Base-by-base conservation (phyloP, 352 stramenopile genomes). In the Globisporangium nunn region DNA sequence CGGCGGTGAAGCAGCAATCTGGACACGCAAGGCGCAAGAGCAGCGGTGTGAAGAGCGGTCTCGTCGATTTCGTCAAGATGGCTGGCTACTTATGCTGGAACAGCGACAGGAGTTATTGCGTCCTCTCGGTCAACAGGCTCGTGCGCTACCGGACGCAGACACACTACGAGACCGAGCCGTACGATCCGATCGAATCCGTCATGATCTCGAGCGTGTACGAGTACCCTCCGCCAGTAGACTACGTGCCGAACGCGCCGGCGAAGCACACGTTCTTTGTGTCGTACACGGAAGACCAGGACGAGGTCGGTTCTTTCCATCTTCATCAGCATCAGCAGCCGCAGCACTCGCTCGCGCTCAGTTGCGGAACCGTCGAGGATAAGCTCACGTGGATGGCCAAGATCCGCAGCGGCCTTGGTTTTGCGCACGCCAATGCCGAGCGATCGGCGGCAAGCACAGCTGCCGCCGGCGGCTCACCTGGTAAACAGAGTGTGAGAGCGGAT, bases 361-460 rank as follows among this genome's bases (percentile, higher is more conserved):
- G 76, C 0, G 44, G 58, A 7, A 76, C 66, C 0, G 56, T 55
- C n/a, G 76, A 85, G 44, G 67, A 79, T 18, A 82, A 79, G 12
- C 67, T 73, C 6, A 62, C 65, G 23, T 87, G 78, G 78, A 79
- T 87, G 63, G 57, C 58, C 7, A 87, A 79, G 52, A 66, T 87
- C 23, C 68, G 70, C 14, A 81, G 67, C 53, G 67, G 66, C 17
- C 47, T 83, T 6, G 70, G 64, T 1, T 66, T 78, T 54, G 58
- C 50, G 1, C 47, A 68, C 14, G 67, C 61, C 2, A 67, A 58
- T 14, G 18, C 53, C 14, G 35, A 56, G n/a, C 33, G 45, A 23
- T 14, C 28, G 2, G 8, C 15, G 4, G 30, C 45, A 18, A 58
- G 8, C 35, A 14, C 35, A 12, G 10, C 35, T 14, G 0, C 35